Percentiles rank a stretch among this genome's conserved stretches.
These are phyloP conservation scores for Mollisiaceae sp. DNA, from an alignment of 2,329 filamentous ascomycete genomes.

Conservation along the genomic window DNA sequence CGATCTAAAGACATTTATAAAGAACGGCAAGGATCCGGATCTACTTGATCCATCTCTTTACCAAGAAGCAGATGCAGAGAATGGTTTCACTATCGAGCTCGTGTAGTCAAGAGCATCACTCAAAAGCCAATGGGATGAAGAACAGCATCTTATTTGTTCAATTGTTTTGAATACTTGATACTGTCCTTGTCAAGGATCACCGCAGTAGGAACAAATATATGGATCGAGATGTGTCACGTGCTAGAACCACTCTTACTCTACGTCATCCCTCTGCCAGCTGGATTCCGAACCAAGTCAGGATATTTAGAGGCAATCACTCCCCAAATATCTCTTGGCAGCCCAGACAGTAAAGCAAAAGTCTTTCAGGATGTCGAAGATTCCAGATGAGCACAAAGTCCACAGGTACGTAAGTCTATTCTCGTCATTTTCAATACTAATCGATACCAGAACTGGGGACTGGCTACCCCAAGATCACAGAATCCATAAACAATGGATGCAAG, in stretches of 20 bases:
- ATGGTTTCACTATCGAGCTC: slow-evolving; percentile 13
- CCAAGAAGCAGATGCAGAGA: background rate
- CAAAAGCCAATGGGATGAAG: background rate
- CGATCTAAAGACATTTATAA: background rate
- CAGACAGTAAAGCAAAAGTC: background rate
- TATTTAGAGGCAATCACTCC: background rate
- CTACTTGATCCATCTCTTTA: slow-evolving; percentile 1
- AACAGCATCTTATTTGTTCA: too few species aligned
- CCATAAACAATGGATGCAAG: slow-evolving; percentile 16
- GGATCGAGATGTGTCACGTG: background rate
- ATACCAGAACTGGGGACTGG: slow-evolving; percentile 5
- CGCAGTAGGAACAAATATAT: too few species aligned
- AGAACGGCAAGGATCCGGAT: slow-evolving; percentile 2
- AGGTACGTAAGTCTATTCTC: background rate
- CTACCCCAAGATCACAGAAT: slow-evolving; percentile 14
- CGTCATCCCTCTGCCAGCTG: background rate
- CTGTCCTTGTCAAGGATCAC: too few species aligned
- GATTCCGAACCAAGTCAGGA: background rate
- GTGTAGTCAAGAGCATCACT: background rate
- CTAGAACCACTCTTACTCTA: background rate
- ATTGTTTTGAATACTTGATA: too few species aligned
- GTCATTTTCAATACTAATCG: background rate
- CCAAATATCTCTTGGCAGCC: background rate
- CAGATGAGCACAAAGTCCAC: slow-evolving; percentile 4
- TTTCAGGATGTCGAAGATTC: background rate